A percentile compares a stretch with the other conserved stretches of the same genome.
Evolutionary conservation across 805 yeast genomes (phyloP).

Genomic region (Sungouiella blattae): DNA sequence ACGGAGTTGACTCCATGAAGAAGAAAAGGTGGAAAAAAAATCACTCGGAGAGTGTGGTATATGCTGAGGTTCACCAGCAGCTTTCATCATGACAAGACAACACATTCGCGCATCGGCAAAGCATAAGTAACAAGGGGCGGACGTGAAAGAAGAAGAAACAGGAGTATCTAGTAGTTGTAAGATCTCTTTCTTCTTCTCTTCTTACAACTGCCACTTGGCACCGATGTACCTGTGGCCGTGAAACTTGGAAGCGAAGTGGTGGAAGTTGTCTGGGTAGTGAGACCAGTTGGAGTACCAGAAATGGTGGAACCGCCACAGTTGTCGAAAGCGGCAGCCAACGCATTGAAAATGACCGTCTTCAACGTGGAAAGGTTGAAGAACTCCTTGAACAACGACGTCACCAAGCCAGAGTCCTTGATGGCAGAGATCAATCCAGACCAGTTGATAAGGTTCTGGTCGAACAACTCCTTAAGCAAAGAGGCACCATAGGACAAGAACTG

Average conservation of each 20-base stretch:
- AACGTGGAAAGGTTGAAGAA: conserved; percentile 38
- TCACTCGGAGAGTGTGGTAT: neutral
- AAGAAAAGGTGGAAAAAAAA: neutral
- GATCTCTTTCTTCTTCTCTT: conserved; percentile 27
- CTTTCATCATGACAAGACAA: neutral
- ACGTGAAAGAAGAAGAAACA: neutral
- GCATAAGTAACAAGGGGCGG: conserved; percentile 1
- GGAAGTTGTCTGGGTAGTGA: conserved; percentile 19
- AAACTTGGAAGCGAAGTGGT: conserved; percentile 22
- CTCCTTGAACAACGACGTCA: conserved; percentile 33
- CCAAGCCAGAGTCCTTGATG: conserved; percentile 33
- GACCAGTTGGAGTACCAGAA: conserved; percentile 19
- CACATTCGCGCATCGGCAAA: neutral
- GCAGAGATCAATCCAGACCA: conserved; percentile 26
- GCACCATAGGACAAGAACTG: conserved; percentile 39
- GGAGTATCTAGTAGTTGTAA: conserved; percentile 14
- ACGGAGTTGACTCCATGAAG: neutral
- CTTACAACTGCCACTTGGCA: conserved; percentile 17
- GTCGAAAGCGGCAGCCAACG: conserved; percentile 41
- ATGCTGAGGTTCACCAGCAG: conserved; percentile 1
- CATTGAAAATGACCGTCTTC: conserved; percentile 37
- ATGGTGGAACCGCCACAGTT: conserved; percentile 31
- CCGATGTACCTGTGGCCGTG: conserved; percentile 17
- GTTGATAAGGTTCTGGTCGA: conserved; percentile 26
- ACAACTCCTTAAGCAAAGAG: conserved; percentile 28